phyloP scores from a whole-genome alignment of 768 basidiomycete genomes.

The Sporobolomyces roseus region DNA sequence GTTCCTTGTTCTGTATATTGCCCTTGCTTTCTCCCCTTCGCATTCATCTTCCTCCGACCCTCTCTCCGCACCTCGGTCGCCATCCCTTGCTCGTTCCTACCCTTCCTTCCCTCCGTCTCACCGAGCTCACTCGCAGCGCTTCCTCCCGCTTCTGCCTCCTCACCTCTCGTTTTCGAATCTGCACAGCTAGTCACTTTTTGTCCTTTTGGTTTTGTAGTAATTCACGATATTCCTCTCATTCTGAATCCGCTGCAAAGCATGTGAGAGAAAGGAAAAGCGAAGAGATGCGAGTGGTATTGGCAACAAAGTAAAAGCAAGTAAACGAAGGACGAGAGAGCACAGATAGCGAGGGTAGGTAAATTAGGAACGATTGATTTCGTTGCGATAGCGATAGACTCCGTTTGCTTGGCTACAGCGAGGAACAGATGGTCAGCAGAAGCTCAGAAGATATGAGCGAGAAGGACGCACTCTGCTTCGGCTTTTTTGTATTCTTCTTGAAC shows the following conservation, averaged over 20 bases:
- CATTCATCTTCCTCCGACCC: too few species aligned
- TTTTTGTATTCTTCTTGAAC: constrained; percentile 56
- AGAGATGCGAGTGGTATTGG: not conserved
- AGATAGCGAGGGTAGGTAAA: too few species aligned
- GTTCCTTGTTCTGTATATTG: not conserved
- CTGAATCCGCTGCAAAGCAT: too few species aligned
- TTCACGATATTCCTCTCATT: not conserved
- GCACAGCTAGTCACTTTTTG: not conserved
- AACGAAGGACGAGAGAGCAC: too few species aligned
- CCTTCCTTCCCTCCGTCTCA: not conserved
- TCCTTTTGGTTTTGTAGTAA: not conserved
- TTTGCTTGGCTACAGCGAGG: not conserved
- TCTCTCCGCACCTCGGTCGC: too few species aligned
- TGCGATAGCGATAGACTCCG: constrained; percentile 6
- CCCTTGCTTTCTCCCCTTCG: too few species aligned
- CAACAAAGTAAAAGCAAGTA: not conserved
- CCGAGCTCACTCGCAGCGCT: not conserved
- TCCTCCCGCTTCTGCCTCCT: not conserved
- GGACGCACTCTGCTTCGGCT: constrained; percentile 57
- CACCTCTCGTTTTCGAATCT: not conserved
- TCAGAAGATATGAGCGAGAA: not conserved
- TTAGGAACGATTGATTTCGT: not conserved
- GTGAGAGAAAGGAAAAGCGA: not conserved
- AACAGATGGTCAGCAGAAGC: not conserved
- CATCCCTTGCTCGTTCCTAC: not conserved